phyloP scores from a whole-genome alignment of 257 asterid genomes.

The Nyctanthes arbortristis region DNA sequence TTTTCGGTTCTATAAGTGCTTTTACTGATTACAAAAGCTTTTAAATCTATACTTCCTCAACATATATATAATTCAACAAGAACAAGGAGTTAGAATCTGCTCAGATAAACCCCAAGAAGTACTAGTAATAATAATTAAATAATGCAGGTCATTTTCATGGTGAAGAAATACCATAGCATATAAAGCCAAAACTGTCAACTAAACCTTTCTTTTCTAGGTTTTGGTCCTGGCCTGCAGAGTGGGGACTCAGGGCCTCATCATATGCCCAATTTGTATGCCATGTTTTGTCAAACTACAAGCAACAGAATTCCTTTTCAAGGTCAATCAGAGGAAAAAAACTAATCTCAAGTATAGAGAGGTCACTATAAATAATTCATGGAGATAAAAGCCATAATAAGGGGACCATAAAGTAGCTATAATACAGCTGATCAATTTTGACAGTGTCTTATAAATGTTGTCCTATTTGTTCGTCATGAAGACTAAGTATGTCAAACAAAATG shows the following conservation, averaged over 20 bases:
- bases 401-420: neutral
- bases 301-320: neutral
- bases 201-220: neutral
- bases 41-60: too few relatives aligned
- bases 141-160: neutral
- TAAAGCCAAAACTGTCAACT: neutral
- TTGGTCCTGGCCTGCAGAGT: neutral
- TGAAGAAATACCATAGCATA: neutral
- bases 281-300: neutral
- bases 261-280: neutral
- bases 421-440: constrained; percentile 12
- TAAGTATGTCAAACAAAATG: constrained; percentile 12
- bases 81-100: too few relatives aligned
- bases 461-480: neutral
- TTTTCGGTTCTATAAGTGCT: too few relatives aligned
- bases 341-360: neutral
- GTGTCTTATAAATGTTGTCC: neutral
- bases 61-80: too few relatives aligned
- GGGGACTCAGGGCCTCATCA: neutral
- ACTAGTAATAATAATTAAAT: too few relatives aligned
- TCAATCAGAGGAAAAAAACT: neutral
- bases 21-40: too few relatives aligned
- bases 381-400: neutral
- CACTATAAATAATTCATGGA: neutral
- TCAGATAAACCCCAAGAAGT: too few relatives aligned